Conservation (phyloP, 495 filamentous ascomycete genomes). For the Hyphodiscus hymeniophilus region DNA sequence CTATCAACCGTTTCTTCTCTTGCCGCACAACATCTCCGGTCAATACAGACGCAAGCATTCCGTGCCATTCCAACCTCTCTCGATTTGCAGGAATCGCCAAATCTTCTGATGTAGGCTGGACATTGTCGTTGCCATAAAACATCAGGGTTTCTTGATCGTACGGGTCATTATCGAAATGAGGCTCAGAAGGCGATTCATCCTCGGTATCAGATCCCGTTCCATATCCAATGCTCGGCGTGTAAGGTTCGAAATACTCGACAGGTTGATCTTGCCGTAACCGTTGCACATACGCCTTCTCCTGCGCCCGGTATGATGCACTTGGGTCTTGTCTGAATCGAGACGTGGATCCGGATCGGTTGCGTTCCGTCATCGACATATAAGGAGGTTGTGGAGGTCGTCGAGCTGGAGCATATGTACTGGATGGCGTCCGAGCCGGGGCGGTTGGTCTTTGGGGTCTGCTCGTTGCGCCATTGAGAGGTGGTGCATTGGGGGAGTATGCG, state of each 20-base stretch:
- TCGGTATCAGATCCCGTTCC: constrained; percentile 81
- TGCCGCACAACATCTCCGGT: constrained; percentile 96
- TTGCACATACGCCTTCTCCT: constrained; percentile 76
- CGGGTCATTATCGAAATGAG: constrained; percentile 68
- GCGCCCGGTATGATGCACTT: constrained; percentile 73
- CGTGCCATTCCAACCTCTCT: constrained; percentile 94
- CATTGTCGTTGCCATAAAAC: constrained; percentile 78
- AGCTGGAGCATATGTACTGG: constrained; percentile 66
- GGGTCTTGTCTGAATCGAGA: constrained; percentile 52
- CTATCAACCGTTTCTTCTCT: constrained; percentile 91
- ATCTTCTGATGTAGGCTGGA: constrained; percentile 82
- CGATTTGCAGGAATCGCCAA: constrained; percentile 80
- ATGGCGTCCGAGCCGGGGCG: constrained; percentile 55
- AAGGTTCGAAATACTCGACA: constrained; percentile 64
- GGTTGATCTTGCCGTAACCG: constrained; percentile 55
- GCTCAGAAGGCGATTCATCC: constrained; percentile 78
- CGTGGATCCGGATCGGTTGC: constrained; percentile 42
- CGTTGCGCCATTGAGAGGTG: constrained; percentile 22
- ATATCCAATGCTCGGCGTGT: constrained; percentile 53
- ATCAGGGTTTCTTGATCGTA: constrained; percentile 92
- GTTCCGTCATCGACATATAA: constrained; percentile 26
- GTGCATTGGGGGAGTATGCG: neutral
- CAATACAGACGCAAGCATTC: constrained; percentile 90
- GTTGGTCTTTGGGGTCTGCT: constrained; percentile 48
- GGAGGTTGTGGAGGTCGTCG: constrained; percentile 47